Conservation (phyloP, 1,284 basidiomycete species). For the Boletus sp. region DNA sequence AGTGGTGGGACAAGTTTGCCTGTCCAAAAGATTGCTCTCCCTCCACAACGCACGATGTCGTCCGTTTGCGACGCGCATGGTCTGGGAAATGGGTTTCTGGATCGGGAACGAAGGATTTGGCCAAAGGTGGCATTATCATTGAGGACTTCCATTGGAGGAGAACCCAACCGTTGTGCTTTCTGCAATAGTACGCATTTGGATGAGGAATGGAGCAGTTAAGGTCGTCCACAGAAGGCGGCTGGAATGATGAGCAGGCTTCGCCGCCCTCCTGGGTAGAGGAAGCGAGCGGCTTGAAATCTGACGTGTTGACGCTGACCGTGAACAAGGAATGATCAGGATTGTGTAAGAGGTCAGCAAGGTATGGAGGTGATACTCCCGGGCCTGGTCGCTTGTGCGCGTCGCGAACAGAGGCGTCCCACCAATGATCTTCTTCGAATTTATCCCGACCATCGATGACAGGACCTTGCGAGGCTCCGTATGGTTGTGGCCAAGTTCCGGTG, state of each 20-base stretch:
- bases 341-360: conserved; percentile 66
- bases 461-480: conserved; percentile 31
- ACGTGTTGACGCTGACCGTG: conserved; percentile 54
- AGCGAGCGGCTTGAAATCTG: conserved; percentile 35
- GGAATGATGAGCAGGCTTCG: conserved; percentile 30
- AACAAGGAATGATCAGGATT: conserved; percentile 71
- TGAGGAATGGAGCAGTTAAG: conserved; percentile 71
- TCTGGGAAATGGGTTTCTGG: conserved; percentile 56
- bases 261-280: conserved; percentile 27
- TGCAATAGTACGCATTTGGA: conserved; percentile 79
- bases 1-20: conserved; percentile 76
- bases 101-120: conserved; percentile 51
- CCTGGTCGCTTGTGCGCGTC: conserved; percentile 57
- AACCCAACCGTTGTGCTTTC: conserved; percentile 79
- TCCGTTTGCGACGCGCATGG: conserved; percentile 51
- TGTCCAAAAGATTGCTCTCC: conserved; percentile 49
- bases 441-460: conserved; percentile 58
- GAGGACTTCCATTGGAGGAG: conserved; percentile 70
- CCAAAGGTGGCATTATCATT: conserved; percentile 59
- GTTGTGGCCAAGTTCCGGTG: conserved; percentile 27
- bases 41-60: conserved; percentile 54
- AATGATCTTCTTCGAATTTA: conserved; percentile 59
- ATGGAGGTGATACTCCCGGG: conserved; percentile 66
- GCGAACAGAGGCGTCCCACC: conserved; percentile 63
- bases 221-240: conserved; percentile 50